Evolutionary conservation across 2,329 filamentous ascomycete species (phyloP).

Genomic region (Aspergillus brunneoviolaceus): DNA sequence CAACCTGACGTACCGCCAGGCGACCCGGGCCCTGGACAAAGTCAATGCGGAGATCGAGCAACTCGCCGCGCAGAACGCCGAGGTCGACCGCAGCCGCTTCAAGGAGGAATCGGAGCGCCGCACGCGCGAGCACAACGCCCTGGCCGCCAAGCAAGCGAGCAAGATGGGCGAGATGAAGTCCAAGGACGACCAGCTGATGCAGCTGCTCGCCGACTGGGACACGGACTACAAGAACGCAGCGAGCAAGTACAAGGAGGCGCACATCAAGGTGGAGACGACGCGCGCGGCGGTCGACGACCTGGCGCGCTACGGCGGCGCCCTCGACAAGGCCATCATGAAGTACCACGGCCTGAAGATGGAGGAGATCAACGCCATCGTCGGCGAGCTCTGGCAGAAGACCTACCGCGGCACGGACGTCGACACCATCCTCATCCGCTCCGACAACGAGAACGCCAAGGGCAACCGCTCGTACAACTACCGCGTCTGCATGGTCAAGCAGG

Average conservation of each 20-base stretch:
- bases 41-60: constrained; percentile 70
- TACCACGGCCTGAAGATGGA: constrained; percentile 98
- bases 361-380: constrained; percentile 91
- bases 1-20: constrained; percentile 82
- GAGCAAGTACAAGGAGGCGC: constrained; percentile 76
- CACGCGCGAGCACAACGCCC: constrained; percentile 66
- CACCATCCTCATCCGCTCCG: constrained; percentile 90
- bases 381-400: constrained; percentile 94
- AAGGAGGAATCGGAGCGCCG: constrained; percentile 66
- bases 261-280: constrained; percentile 87
- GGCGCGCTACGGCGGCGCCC: constrained; percentile 73
- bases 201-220: constrained; percentile 76
- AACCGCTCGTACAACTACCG: constrained; percentile 95
- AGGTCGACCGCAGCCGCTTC: constrained; percentile 76
- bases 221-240: constrained; percentile 83
- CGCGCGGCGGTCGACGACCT: constrained; percentile 92
- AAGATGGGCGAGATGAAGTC: constrained; percentile 77
- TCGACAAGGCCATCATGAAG: constrained; percentile 96
- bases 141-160: constrained; percentile 70
- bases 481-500: constrained; percentile 95
- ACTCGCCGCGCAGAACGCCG: constrained; percentile 75
- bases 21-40: constrained; percentile 65
- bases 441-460: constrained; percentile 72
- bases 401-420: constrained; percentile 98
- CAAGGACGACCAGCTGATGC: constrained; percentile 76